Conservation (phyloP, 2,329 filamentous ascomycete species). For the Exophiala xenobiotica region DNA sequence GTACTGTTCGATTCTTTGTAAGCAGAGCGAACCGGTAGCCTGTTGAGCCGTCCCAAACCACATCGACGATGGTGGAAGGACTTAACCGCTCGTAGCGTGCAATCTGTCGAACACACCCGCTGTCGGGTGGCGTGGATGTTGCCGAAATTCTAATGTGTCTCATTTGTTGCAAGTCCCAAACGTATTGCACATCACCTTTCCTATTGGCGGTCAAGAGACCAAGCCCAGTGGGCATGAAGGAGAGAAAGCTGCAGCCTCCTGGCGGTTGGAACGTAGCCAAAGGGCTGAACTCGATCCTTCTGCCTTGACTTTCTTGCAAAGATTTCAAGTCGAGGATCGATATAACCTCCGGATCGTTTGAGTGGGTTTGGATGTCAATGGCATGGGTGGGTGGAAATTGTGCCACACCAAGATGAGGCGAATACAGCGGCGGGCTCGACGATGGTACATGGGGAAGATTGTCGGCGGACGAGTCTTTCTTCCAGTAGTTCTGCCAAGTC, state of each 20-base stretch:
- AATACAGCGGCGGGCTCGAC: slow-evolving; percentile 34
- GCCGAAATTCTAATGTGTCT: slow-evolving; percentile 42
- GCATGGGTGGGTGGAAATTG: slow-evolving; percentile 50
- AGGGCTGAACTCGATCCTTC: slow-evolving; percentile 37
- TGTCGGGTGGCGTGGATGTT: slow-evolving; percentile 22
- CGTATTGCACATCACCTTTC: slow-evolving; percentile 51
- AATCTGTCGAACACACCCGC: slow-evolving; percentile 68
- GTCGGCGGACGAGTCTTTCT: slow-evolving; percentile 37
- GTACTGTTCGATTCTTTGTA: slow-evolving; percentile 91
- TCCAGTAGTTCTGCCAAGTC: slow-evolving; percentile 53
- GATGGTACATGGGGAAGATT: slow-evolving; percentile 30
- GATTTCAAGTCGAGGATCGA: slow-evolving; percentile 48
- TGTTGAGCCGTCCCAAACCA: slow-evolving; percentile 78
- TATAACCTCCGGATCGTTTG: slow-evolving; percentile 45
- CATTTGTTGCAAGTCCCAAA: slow-evolving; percentile 52
- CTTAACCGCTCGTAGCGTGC: slow-evolving; percentile 90
- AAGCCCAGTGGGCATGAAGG: slow-evolving; percentile 48
- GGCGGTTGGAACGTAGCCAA: slow-evolving; percentile 49
- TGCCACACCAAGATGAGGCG: slow-evolving; percentile 35
- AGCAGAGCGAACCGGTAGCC: slow-evolving; percentile 84
- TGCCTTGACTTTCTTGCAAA: slow-evolving; percentile 39
- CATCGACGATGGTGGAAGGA: slow-evolving; percentile 83
- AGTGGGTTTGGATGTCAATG: slow-evolving; percentile 37
- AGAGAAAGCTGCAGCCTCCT: slow-evolving; percentile 51
- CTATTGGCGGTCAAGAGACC: slow-evolving; percentile 49